Base-by-base conservation (phyloP, 1,284 basidiomycete genomes). In the Sanghuangporus weigelae region DNA sequence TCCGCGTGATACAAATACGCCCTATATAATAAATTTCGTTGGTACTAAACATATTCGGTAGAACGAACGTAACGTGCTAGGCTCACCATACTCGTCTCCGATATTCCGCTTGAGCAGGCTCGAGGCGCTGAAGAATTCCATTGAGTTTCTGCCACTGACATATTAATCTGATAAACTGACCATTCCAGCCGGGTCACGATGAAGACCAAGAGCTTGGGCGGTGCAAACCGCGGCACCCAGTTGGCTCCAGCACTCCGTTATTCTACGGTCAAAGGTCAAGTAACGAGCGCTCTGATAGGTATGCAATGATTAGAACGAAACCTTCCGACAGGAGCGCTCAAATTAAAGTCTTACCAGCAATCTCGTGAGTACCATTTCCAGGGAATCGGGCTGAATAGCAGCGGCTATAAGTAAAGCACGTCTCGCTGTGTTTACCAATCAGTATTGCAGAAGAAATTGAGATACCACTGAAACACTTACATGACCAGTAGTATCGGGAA, bases 181-280 rank as follows among this genome's bases (percentile, higher is more conserved):
- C 79, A 92, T 87, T 63, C 87, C 89, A n/a, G 87, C 84, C 12
- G 93, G 93, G 73, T 98, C 95, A 61, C 96, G 83, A 75, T 98
- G 95, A 40, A 98, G 77, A 16, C 95, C 96, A 46, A 98, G 86
- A 1, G 95, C 95, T 72, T 97, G 95, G 11, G 95, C 96, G 14
- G 95, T 97, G 60, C 95, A 81, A 19, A 98, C 87, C 46, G 94
- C 94, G 1, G 93, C 94, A 55, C 95, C 95, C 11, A 98, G 80
- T 71, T 96, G 92, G 71, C 92, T 95, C 95, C 96, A 98, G 71
- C 93, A 95, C 76, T 97, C 95, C 4, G 92, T 93, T 68, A 93
- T 92, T 60, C 92, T 85, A 48, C 93, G 84, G 71, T 93, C 90
- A 70, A 96, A 89, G 2, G 94, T 94, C 60, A 97, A 80, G 75